Evolutionary conservation across 2,329 filamentous ascomycete species (phyloP).

Genomic region (Hypoxylon sp.): DNA sequence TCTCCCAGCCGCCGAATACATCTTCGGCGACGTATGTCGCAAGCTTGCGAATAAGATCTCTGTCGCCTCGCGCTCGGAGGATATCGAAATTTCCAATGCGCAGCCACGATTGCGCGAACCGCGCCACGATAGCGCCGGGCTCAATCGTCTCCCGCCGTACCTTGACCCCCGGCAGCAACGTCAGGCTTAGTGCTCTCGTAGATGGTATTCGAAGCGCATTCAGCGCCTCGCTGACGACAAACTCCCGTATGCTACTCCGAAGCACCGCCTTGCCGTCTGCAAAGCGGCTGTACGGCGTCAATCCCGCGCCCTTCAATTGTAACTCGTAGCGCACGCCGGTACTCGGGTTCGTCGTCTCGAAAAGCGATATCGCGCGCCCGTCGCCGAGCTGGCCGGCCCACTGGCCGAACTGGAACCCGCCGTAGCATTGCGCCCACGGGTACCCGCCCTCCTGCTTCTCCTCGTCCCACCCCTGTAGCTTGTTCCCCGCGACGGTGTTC

Average conservation of each 20-base stretch:
- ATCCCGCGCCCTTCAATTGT: conserved; percentile 92
- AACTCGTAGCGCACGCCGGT: conserved; percentile 85
- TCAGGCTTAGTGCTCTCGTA: conserved; percentile 87
- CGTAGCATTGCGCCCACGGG: conserved; percentile 98
- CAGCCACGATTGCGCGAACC: conserved; percentile 93
- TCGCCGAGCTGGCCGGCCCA: conserved; percentile 98
- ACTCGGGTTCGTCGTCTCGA: conserved; percentile 82
- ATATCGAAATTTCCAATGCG: conserved; percentile 96
- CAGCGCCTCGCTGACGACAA: conserved; percentile 89
- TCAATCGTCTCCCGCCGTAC: conserved; percentile 85
- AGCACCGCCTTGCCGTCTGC: conserved; percentile 96
- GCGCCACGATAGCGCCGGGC: conserved; percentile 90
- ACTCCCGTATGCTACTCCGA: conserved; percentile 92
- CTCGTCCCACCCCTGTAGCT: conserved; percentile 81
- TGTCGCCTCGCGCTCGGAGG: conserved; percentile 83
- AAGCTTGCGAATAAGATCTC: conserved; percentile 77
- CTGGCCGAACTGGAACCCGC: conserved; percentile 81
- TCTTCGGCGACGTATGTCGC: conserved; percentile 88
- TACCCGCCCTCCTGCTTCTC: conserved; percentile 78
- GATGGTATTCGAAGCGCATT: conserved; percentile 87
- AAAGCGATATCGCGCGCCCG: conserved; percentile 92
- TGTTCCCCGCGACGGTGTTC: conserved; percentile 83
- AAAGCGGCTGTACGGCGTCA: conserved; percentile 95
- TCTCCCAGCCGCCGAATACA: conserved; percentile 88
- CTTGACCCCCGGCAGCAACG: conserved; percentile 75